These are phyloP conservation scores for Salvia miltiorrhiza DNA, from an alignment of 257 asterid species.

Conservation along the genomic window DNA sequence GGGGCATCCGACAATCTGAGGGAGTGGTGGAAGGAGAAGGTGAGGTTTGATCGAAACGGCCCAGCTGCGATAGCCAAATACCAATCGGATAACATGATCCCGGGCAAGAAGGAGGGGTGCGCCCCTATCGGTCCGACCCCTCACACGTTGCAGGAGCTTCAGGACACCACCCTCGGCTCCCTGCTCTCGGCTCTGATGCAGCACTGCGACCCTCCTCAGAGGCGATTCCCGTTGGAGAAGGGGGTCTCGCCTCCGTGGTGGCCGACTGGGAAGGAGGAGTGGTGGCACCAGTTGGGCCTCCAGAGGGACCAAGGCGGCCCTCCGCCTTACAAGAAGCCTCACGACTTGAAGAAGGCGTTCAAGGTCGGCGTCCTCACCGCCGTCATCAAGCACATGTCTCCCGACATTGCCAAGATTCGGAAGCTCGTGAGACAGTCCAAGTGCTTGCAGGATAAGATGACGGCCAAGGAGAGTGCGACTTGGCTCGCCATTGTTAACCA, in stretches of 20 bases:
- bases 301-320: conserved; percentile 61
- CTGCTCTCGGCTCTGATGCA: conserved; percentile 82
- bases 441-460: conserved; percentile 92
- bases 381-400: conserved; percentile 81
- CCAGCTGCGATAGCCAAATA: conserved; percentile 78
- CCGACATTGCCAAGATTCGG: conserved; percentile 79
- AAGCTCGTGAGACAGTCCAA: conserved; percentile 82
- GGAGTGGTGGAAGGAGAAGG: conserved; percentile 97
- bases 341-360: conserved; percentile 81
- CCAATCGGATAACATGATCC: conserved; percentile 47
- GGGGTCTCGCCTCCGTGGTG: conserved; percentile 95
- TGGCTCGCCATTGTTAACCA: conserved; percentile 82
- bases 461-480: conserved; percentile 86
- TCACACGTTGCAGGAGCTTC: conserved; percentile 81
- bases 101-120: conserved; percentile 41
- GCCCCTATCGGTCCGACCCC: conserved; percentile 60
- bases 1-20: conserved; percentile 89
- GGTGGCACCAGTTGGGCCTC: conserved; percentile 86
- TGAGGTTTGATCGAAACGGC: conserved; percentile 76
- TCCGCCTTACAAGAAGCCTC: conserved; percentile 94
- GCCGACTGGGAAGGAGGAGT: conserved; percentile 80
- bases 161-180: conserved; percentile 86
- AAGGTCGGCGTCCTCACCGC: conserved; percentile 85
- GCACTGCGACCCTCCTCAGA: conserved; percentile 90
- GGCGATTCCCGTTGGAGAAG: conserved; percentile 81